Evolutionary conservation across 2,329 filamentous ascomycete species (phyloP).

Genomic region (Cercospora berteroae): DNA sequence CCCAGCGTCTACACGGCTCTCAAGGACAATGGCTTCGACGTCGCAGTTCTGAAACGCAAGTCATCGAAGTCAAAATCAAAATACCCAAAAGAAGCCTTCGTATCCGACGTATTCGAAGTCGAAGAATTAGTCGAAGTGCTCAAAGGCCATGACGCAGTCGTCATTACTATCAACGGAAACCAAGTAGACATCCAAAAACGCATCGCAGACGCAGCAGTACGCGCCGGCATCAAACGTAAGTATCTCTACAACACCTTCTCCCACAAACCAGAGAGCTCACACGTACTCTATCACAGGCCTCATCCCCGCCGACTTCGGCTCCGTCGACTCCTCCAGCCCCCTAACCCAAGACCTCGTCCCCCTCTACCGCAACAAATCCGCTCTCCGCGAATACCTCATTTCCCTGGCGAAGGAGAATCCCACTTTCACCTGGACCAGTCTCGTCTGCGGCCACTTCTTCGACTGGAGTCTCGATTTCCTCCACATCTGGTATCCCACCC

Average conservation of each 20-base stretch:
- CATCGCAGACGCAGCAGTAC: slow-evolving; percentile 59
- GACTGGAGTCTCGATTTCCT: slow-evolving; percentile 59
- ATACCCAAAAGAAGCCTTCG: slow-evolving; percentile 36
- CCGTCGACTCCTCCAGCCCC: slow-evolving; percentile 41
- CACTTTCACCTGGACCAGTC: slow-evolving; percentile 58
- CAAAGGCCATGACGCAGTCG: slow-evolving; percentile 56
- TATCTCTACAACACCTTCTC: not conserved
- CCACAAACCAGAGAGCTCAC: not conserved
- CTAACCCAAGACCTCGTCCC: slow-evolving; percentile 46
- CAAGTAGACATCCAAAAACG: slow-evolving; percentile 48
- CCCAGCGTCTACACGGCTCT: slow-evolving; percentile 44
- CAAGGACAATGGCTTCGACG: slow-evolving; percentile 48
- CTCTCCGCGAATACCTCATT: slow-evolving; percentile 54
- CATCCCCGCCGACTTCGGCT: slow-evolving; percentile 60
- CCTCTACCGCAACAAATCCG: slow-evolving; percentile 52
- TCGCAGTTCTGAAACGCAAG: slow-evolving; percentile 56
- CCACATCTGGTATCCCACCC: slow-evolving; percentile 51
- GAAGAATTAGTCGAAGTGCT: slow-evolving; percentile 53
- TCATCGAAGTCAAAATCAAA: slow-evolving; percentile 45
- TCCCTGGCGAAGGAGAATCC: slow-evolving; percentile 37
- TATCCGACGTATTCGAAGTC: slow-evolving; percentile 50
- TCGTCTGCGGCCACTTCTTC: slow-evolving; percentile 61
- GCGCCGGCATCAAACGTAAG: slow-evolving; percentile 56
- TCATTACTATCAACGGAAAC: slow-evolving; percentile 48
- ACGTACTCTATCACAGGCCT: slow-evolving; percentile 39